Conservation (phyloP, 192 early-diverging fungal genomes). For the Backusella westeae region DNA sequence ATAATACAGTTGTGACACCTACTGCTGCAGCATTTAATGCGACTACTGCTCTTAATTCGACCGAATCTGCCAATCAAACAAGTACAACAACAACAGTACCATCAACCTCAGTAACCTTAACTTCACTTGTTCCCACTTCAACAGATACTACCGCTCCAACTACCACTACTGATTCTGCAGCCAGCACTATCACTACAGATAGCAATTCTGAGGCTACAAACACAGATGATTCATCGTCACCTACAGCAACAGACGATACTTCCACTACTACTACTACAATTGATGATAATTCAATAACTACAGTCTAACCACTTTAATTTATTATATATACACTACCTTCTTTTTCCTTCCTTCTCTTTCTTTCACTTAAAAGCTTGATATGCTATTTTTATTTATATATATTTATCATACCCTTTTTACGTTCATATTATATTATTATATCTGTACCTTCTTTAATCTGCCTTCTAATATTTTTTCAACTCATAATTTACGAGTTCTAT, state of each 20-base stretch:
- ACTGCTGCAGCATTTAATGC: background rate
- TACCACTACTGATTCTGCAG: background rate
- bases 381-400: background rate
- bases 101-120: background rate
- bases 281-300: background rate
- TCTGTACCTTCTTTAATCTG: background rate
- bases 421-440: constrained; percentile 1
- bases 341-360: background rate
- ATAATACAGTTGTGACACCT: too few species aligned
- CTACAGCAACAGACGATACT: background rate
- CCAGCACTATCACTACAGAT: background rate
- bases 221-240: background rate
- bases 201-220: background rate
- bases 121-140: background rate
- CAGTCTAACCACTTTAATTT: background rate
- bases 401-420: background rate
- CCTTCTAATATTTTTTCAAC: background rate
- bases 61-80: background rate
- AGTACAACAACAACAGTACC: background rate
- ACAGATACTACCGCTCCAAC: background rate
- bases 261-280: background rate
- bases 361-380: background rate
- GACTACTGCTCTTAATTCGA: background rate
- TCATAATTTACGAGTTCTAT: background rate
- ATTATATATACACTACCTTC: background rate